Percentiles rank a stretch among this genome's conserved stretches.
Conservation (phyloP, 2,329 filamentous ascomycete genomes). For the Metarhizium sp. region DNA sequence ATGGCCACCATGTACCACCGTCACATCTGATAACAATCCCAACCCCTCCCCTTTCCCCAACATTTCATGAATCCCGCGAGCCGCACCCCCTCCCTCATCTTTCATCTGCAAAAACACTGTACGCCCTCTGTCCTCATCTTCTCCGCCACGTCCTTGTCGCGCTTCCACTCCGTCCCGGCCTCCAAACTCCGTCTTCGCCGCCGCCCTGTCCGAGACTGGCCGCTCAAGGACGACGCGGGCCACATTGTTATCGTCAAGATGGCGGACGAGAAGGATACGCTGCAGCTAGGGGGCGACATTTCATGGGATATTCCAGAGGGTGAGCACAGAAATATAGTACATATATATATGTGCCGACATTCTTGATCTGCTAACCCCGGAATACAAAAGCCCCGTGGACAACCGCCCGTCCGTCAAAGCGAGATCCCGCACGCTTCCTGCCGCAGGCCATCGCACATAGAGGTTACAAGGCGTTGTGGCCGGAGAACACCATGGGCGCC, state of each 20-base stretch:
- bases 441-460: conserved; percentile 72
- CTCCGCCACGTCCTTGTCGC: background rate
- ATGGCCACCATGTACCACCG: too few relatives aligned
- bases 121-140: background rate
- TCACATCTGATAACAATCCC: too few relatives aligned
- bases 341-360: background rate
- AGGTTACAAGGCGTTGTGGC: conserved; percentile 66
- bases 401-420: conserved; percentile 18
- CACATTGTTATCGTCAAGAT: background rate
- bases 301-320: background rate
- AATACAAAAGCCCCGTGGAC: conserved; percentile 22
- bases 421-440: conserved; percentile 22
- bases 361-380: background rate
- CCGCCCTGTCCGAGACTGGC: background rate
- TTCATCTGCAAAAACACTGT: too few relatives aligned
- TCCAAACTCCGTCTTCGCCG: background rate
- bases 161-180: background rate
- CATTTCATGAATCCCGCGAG: too few relatives aligned
- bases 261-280: background rate
- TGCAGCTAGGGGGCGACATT: background rate
- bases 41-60: too few relatives aligned
- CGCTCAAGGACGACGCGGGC: background rate
- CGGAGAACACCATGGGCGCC: conserved; percentile 79
- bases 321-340: background rate
- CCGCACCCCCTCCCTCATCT: too few relatives aligned